Evolutionary conservation across 805 yeast species (phyloP), one percentile per base, ranked within the genome.

Genomic region (Metschnikowia kofuensis): DNA sequence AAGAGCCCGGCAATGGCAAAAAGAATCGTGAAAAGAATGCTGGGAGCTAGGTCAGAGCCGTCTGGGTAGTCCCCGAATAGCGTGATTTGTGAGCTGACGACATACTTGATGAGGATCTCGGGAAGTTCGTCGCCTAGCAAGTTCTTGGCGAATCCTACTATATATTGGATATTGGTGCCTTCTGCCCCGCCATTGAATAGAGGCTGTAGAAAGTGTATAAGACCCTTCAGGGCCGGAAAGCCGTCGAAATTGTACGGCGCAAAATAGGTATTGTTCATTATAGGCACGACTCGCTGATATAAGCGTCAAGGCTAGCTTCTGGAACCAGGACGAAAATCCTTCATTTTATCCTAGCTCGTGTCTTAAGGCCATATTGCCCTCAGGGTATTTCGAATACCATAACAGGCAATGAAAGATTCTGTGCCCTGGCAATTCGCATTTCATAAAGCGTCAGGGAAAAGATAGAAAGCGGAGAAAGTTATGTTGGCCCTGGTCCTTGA

Each of bases 21-120:
- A 2, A 56, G 43, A 16, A 45, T 55, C 4, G 56, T 47, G 45
- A 59, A 59, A 9, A 58, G 38, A 14, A 50, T 42, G 21, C 56
- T 44, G n/a, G 64, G 64, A 4, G 55, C 58, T 16, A 57, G 38
- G 38, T 60, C 63, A 4, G 37, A 14, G 9, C 31, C 7, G 5
- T 28, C 28, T 4, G 64, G 64, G 49, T 59, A 60, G 30, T 47
- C 55, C 4, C 63, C 64, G 34, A 60, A 60, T 30, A 59, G 45
- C 26, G 52, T 48, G 50, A 46, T 42, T 30, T 54, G 64, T 15
- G 45, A 16, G 42, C 52, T 47, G 28, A 59, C 50, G 4, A 40
- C 40, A 44, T 55, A 59, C 11, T 45, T 26, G 15, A 56, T 35
- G 4, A 60, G 29, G 8, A 45, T 49, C 1, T 44, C 39, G n/a